Evolutionary conservation across 768 basidiomycete species (phyloP).

Genomic region (Hygrocybe coccinea): DNA sequence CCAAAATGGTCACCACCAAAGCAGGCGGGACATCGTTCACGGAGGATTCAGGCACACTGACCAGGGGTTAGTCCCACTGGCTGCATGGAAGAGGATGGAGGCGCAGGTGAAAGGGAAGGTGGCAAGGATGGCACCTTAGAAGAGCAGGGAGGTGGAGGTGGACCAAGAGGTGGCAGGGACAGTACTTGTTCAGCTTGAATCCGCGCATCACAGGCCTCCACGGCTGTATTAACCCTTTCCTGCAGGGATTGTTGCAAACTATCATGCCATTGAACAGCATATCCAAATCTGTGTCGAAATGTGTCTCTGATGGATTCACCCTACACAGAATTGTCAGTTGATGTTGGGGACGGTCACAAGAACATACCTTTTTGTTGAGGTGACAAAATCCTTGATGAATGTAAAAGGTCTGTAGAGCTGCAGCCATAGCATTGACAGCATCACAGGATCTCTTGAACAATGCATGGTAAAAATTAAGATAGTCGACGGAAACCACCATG

Average conservation of each 20-base stretch:
- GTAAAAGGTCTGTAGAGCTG: conserved; percentile 7
- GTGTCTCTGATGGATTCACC: conserved; percentile 17
- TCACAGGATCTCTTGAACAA: conserved; percentile 16
- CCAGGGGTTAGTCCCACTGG: not conserved
- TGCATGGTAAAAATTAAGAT: conserved; percentile 14
- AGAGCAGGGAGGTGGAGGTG: too few relatives aligned
- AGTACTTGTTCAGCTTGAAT: not conserved
- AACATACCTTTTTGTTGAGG: too few relatives aligned
- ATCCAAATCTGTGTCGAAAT: conserved; percentile 17
- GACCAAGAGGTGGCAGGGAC: not conserved
- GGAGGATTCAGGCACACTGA: conserved; percentile 17
- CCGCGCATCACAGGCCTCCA: not conserved
- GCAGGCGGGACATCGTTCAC: conserved; percentile 27
- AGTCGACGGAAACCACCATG: conserved; percentile 13
- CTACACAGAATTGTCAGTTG: conserved; percentile 4
- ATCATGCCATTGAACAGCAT: conserved; percentile 25
- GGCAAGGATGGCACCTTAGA: not conserved
- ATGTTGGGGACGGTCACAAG: too few relatives aligned
- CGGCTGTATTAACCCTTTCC: conserved; percentile 2
- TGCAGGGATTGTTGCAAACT: conserved; percentile 12
- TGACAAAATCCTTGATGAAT: conserved; percentile 1
- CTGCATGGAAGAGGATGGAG: not conserved
- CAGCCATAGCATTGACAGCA: not conserved
- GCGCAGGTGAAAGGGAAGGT: not conserved
- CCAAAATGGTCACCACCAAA: conserved; percentile 19